These are phyloP conservation scores for Pseudogymnoascus sp. DNA, from an alignment of 2,329 filamentous ascomycete genomes.

Conservation along the genomic window DNA sequence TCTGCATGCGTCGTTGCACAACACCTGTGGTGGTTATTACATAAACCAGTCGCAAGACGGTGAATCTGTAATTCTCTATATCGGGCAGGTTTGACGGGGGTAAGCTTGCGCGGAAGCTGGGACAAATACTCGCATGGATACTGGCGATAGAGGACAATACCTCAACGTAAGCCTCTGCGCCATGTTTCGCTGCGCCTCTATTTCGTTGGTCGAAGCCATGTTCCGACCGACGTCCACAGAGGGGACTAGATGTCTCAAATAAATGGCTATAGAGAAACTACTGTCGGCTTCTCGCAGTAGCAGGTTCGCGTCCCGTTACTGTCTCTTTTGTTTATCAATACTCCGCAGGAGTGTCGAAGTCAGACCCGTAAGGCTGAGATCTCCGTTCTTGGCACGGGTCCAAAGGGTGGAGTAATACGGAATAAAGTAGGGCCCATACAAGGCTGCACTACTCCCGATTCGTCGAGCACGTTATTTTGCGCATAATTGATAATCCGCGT, in stretches of 20 bases:
- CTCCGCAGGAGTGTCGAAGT: background rate
- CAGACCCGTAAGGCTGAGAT: background rate
- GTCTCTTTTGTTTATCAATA: background rate
- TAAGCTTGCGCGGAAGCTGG: background rate
- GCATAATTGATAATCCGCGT: background rate
- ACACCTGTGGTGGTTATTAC: background rate
- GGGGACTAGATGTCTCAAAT: background rate
- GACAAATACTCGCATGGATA: background rate
- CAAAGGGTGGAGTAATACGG: background rate
- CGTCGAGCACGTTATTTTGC: conserved; percentile 1
- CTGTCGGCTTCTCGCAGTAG: background rate
- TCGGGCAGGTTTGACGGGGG: background rate
- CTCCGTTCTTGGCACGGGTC: background rate
- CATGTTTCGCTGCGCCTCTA: background rate
- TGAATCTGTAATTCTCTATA: background rate
- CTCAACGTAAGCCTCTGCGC: background rate
- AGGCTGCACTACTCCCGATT: background rate
- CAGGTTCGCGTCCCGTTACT: background rate
- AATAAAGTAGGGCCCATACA: background rate
- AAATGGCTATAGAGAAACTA: background rate
- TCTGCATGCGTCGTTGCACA: background rate
- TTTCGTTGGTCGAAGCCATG: background rate
- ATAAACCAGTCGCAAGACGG: background rate
- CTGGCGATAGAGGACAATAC: background rate
- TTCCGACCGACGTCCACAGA: background rate